phyloP scores from a whole-genome alignment of 805 yeast species.

The Cyberlindnera euphorbiiphila region DNA sequence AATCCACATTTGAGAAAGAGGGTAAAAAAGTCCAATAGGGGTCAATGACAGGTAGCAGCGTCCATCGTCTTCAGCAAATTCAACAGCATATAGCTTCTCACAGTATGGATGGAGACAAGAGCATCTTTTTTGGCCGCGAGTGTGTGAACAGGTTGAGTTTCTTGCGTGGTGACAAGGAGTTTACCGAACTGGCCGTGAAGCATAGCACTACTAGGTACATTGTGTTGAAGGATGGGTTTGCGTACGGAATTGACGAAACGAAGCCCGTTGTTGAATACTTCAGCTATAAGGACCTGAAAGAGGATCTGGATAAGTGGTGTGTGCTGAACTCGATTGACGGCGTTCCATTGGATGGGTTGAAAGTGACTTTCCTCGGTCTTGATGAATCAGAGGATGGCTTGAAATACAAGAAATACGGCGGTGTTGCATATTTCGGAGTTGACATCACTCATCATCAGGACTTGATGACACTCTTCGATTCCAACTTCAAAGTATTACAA shows the following conservation, averaged over 20 bases:
- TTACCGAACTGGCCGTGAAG: constrained; percentile 38
- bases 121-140: constrained; percentile 43
- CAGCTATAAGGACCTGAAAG: constrained; percentile 16
- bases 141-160: constrained; percentile 57
- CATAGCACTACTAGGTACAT: constrained; percentile 41
- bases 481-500: constrained; percentile 1
- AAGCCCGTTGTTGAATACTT: constrained; percentile 9
- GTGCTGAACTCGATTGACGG: constrained; percentile 9
- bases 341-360: constrained; percentile 32
- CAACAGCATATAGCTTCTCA: constrained; percentile 1
- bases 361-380: constrained; percentile 46
- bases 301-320: constrained; percentile 16
- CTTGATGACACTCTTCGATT: background rate
- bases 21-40: too few species aligned
- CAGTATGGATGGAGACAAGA: background rate
- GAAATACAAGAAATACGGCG: constrained; percentile 45
- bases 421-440: constrained; percentile 62
- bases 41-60: too few species aligned
- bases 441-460: constrained; percentile 36
- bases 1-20: too few species aligned
- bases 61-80: constrained; percentile 4
- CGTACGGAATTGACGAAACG: constrained; percentile 11
- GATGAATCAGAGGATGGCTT: constrained; percentile 38
- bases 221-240: constrained; percentile 31
- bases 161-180: constrained; percentile 47